Base-by-base conservation (phyloP, 768 basidiomycete species). In the Serendipita sp. region DNA sequence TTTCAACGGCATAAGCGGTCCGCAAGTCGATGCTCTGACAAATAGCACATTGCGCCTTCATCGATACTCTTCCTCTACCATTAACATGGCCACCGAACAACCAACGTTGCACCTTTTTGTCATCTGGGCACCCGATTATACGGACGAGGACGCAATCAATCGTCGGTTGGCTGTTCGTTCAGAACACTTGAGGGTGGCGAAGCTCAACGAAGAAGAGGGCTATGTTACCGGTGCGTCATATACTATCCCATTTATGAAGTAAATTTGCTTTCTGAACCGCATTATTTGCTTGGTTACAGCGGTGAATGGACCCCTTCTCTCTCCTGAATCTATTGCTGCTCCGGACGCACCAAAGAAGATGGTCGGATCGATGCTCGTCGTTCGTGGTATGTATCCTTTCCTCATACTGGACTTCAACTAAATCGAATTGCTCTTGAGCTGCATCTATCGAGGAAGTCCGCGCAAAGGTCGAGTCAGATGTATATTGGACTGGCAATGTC, bases 41-140 rank as follows among this genome's bases (percentile, higher is more conserved):
- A 40, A 40, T 13, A 40, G 40, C 40, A 13, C 40, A 40, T 40
- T 40, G 40, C 40, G 40, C 40, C 40, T 40, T 40, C 40, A 40
- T 40, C 40, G 40, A 40, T 40, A 40, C 48, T 50, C 29, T 18
- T 50, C 48, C 48, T 50, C 48, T 50, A 50, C 48, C 48, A 45
- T 45, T 13, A 50, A 31, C 48, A 18, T 31, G n/a, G 48, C 48
- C 48, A 50, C 48, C n/a, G 48, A 50, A 50, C 48, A 50, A 34
- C 36, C 55, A 8, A 60, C 23, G 10, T n/a, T 0, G 36, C 62
- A 68, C 23, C 16, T 45, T 16, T 84, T 83, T 70, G 67, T 85
- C 63, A 81, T 88, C 34, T 86, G 81, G 68, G 83, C 85, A 1
- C 85, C 85, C 2, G 86, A 88, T 70, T 80, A 77, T 68, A 80